Percentiles rank a stretch among this genome's conserved stretches.
These are phyloP conservation scores for Capsicum baccatum DNA, from an alignment of 257 asterid genomes.

Conservation along the genomic window DNA sequence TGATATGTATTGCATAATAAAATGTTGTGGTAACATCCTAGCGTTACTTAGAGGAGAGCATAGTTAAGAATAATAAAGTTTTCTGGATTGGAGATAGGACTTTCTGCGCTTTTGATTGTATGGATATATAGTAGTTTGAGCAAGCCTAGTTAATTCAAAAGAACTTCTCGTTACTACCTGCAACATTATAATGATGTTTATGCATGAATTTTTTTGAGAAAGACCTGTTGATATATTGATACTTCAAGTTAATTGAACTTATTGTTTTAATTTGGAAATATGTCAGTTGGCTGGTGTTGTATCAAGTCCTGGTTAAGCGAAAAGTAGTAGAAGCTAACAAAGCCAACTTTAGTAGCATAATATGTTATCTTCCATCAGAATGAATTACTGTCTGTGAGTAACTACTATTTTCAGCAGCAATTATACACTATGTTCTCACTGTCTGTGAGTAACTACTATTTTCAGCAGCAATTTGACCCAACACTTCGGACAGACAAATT, in stretches of 20 bases:
- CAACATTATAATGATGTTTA: background rate
- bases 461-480: background rate
- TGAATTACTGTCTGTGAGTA: background rate
- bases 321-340: constrained; percentile 20
- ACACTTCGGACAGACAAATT: background rate
- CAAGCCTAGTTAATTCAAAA: background rate
- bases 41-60: background rate
- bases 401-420: background rate
- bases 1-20: background rate
- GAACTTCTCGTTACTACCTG: background rate
- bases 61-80: too few relatives aligned
- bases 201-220: background rate
- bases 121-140: background rate
- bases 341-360: background rate
- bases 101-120: background rate
- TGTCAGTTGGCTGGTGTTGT: background rate
- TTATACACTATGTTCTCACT: background rate
- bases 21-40: background rate
- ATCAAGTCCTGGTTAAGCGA: background rate
- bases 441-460: background rate
- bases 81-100: background rate
- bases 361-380: background rate
- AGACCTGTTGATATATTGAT: background rate
- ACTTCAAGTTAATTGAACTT: background rate
- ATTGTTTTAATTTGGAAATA: background rate